Percentiles rank a stretch among this genome's conserved stretches.
phyloP scores from a whole-genome alignment of 139 green algal genomes.

The Haematococcus sp. region DNA sequence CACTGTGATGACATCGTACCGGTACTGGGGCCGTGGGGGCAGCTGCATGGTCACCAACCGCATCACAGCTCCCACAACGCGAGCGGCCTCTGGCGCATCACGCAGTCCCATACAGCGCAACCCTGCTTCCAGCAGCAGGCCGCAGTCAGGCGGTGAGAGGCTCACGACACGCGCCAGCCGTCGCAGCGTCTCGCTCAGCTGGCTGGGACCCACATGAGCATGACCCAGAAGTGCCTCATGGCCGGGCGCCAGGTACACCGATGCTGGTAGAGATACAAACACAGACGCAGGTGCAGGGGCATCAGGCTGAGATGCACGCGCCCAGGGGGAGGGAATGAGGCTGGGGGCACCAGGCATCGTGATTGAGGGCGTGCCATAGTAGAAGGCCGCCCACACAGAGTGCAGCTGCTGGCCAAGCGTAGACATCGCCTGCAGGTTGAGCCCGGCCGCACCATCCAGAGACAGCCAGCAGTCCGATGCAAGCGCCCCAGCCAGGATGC shows the following conservation, averaged over 20 bases:
- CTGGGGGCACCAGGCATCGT: not conserved
- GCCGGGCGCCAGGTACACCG: not conserved
- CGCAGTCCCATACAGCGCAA: conserved; percentile 31
- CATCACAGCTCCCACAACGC: conserved; percentile 13
- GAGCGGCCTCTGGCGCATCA: conserved; percentile 25
- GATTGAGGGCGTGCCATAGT: conserved; percentile 1
- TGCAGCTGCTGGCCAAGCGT: conserved; percentile 29
- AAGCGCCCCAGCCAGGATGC: not conserved
- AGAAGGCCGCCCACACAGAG: conserved; percentile 13
- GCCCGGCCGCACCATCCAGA: conserved; percentile 19
- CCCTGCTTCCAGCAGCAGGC: conserved; percentile 28
- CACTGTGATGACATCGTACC: conserved; percentile 4
- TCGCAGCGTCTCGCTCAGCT: conserved; percentile 24
- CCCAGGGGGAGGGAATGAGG: conserved; percentile 19
- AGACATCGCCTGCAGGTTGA: conserved; percentile 25
- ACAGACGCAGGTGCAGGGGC: conserved; percentile 11
- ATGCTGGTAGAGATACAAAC: conserved; percentile 24
- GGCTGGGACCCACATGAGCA: not conserved
- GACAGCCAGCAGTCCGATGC: conserved; percentile 23
- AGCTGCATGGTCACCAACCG: conserved; percentile 25
- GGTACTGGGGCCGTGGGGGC: conserved; percentile 20
- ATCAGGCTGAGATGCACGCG: not conserved
- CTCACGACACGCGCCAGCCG: conserved; percentile 15
- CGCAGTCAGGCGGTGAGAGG: conserved; percentile 13
- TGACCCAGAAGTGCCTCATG: not conserved